A percentile compares a stretch with the other conserved stretches of the same genome.
These are phyloP conservation scores for Cyclotella choctawhatcheeana DNA, from an alignment of 108 stramenopile species.

Conservation along the genomic window DNA sequence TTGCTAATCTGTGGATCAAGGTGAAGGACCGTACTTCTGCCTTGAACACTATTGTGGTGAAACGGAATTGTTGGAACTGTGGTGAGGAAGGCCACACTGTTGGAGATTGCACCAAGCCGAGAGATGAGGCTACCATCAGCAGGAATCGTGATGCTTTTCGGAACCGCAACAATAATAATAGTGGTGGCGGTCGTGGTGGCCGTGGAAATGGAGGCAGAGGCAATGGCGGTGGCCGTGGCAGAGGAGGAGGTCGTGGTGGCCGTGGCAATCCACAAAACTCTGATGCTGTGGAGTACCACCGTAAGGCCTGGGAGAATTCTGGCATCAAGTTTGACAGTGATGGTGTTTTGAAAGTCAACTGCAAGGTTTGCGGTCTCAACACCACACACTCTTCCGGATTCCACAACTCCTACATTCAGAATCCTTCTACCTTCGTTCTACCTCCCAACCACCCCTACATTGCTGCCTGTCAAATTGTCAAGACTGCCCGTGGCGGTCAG, in stretches of 20 bases:
- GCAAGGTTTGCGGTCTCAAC: neutral
- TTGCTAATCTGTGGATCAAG: slow-evolving; percentile 3
- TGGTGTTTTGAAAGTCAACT: slow-evolving; percentile 4
- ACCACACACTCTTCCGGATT: neutral
- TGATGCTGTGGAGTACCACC: neutral
- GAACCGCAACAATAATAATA: neutral
- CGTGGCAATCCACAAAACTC: neutral
- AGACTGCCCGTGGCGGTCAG: too few relatives aligned
- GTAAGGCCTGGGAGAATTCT: neutral
- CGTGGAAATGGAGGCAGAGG: slow-evolving; percentile 6
- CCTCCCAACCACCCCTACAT: neutral
- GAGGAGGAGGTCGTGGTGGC: slow-evolving; percentile 6
- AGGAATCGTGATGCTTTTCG: neutral
- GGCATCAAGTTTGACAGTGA: neutral
- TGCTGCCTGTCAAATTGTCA: neutral
- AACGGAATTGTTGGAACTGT: neutral
- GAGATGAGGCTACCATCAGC: neutral
- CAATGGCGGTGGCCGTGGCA: neutral
- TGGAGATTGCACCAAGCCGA: neutral
- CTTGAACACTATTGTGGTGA: neutral
- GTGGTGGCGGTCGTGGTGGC: slow-evolving; percentile 2
- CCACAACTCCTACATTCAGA: neutral
- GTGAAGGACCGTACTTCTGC: neutral
- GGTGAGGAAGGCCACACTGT: neutral
- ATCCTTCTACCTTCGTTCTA: neutral